Base-by-base conservation (phyloP, 305 asterid genomes). In the Andrographis paniculata region DNA sequence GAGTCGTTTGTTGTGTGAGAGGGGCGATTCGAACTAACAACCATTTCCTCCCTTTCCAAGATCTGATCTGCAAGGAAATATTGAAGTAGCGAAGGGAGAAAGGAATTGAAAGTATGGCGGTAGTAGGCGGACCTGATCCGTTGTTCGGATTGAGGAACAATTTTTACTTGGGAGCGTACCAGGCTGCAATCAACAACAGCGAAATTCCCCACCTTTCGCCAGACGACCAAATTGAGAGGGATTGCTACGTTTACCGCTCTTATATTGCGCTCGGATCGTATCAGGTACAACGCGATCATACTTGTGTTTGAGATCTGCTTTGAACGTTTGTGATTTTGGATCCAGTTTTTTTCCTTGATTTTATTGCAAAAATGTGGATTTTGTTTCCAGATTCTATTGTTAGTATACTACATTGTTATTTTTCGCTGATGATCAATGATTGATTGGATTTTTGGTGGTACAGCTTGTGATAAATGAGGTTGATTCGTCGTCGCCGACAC, bases 151-250 rank as follows among this genome's bases (percentile, higher is more conserved):
- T 87, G 70, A 70, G 95, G 60, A 91, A 84, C 87, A 91, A 77
- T 41, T 87, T 91, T 60, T 91, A 81, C 67, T 36, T 81, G 46
- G 99, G 96, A n/a, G 95, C 99, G 20, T 91, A 80, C 60, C 96
- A 87, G 79, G 93, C 96, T 20, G 95, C 95, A 33, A 91, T 91
- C 65, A 86, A 83, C 87, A 79, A 72, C 79, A 84, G 95, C 73
- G 83, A 83, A 59, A 65, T 87, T 69, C 87, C 93, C 4, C 77
- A 84, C 60, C 89, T 91, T 49, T 81, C 95, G 0, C 50, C 78
- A 2, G 96, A 79, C 48, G 94, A 87, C 65, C 71, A 64, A 56
- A 50, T 87, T 55, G 99, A 91, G 64, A 69, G 95, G 46, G 96
- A 91, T 44, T 61, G 79, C 35, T 63, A 87, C 59, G 94, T 91